A percentile compares a stretch with the other conserved stretches of the same genome.
phyloP scores from a whole-genome alignment of 2,329 filamentous ascomycete genomes.

The Colletotrichum kahawae region DNA sequence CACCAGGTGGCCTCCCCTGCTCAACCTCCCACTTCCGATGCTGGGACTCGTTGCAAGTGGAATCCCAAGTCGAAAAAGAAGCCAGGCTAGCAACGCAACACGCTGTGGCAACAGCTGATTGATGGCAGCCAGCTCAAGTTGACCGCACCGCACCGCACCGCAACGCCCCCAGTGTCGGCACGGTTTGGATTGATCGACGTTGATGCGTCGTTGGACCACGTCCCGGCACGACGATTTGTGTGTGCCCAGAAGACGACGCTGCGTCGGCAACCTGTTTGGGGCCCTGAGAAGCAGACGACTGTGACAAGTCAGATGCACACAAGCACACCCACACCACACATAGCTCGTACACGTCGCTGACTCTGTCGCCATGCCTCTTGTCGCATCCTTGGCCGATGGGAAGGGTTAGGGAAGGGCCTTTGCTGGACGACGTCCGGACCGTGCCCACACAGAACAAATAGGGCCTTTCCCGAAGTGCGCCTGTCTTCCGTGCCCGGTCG shows the following conservation, averaged over 20 bases:
- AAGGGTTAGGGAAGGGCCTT: not conserved
- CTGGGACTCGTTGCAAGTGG: not conserved
- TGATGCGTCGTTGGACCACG: slow-evolving; percentile 13
- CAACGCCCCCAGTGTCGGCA: not conserved
- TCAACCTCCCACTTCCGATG: not conserved
- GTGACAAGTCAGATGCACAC: slow-evolving; percentile 22
- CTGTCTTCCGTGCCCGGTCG: slow-evolving; percentile 16
- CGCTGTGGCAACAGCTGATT: slow-evolving; percentile 19
- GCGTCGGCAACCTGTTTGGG: slow-evolving; percentile 12
- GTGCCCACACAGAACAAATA: slow-evolving; percentile 5
- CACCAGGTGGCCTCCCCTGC: not conserved
- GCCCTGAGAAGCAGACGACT: slow-evolving; percentile 2
- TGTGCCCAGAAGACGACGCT: not conserved
- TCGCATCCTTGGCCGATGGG: slow-evolving; percentile 14
- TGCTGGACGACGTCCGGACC: slow-evolving; percentile 8
- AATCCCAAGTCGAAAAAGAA: not conserved
- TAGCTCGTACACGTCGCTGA: slow-evolving; percentile 16
- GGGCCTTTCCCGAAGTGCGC: slow-evolving; percentile 13
- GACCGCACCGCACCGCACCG: not conserved
- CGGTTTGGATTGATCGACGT: slow-evolving; percentile 7
- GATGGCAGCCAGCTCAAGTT: not conserved
- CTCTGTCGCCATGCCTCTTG: slow-evolving; percentile 12
- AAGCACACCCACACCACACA: slow-evolving; percentile 19
- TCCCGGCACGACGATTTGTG: not conserved
- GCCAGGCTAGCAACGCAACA: slow-evolving; percentile 6